phyloP scores from a whole-genome alignment of 129 eudicot genomes.

The Pseudognaphalium luteoalbum region DNA sequence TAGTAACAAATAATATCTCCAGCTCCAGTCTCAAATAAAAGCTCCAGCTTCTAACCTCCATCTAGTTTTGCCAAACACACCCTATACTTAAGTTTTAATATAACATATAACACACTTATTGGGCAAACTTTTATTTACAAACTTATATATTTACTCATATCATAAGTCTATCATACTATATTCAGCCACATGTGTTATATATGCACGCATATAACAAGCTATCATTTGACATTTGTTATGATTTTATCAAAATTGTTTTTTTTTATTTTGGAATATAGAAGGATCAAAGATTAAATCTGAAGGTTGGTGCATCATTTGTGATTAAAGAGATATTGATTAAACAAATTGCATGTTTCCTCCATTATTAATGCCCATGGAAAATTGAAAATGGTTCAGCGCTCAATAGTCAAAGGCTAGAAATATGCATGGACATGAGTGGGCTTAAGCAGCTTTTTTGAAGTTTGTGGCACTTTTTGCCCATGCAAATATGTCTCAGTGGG shows the following conservation, averaged over 20 bases:
- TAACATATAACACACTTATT: neutral
- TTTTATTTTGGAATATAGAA: neutral
- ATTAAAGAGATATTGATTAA: neutral
- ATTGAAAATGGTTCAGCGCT: constrained; percentile 30
- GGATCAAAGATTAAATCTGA: no score
- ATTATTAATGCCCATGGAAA: constrained; percentile 24
- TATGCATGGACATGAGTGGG: constrained; percentile 31
- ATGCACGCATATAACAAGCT: neutral
- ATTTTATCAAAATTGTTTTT: neutral
- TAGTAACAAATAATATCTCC: no score
- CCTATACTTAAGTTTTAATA: no score
- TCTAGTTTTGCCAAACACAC: no score
- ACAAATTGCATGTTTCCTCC: constrained; percentile 2
- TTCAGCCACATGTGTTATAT: neutral
- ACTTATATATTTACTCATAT: no score
- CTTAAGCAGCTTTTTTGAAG: constrained; percentile 29
- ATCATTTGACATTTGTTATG: no score
- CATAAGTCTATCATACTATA: neutral
- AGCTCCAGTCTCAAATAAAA: no score
- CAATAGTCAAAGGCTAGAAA: constrained; percentile 29
- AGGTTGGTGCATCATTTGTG: neutral
- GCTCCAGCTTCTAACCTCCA: no score
- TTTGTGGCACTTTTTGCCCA: constrained; percentile 23
- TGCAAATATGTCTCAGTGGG: constrained; percentile 27
- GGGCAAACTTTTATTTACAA: neutral